Conservation (phyloP, 805 yeast species). For the Suhomyces kilbournensis region DNA sequence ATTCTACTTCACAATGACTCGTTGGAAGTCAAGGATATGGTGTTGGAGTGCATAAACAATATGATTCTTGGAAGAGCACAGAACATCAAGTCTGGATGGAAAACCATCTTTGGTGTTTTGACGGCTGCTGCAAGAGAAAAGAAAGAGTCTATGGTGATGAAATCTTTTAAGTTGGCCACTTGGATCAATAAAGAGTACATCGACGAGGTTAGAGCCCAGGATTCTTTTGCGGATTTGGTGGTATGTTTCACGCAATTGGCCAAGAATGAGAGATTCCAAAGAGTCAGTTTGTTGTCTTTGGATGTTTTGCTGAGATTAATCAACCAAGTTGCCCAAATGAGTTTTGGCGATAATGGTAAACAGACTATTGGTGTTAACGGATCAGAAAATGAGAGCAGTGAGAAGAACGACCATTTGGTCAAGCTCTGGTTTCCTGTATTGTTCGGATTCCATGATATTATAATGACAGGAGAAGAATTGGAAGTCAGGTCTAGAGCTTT, state of each 20-base stretch:
- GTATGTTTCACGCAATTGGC: slow-evolving; percentile 75
- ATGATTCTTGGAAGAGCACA: slow-evolving; percentile 74
- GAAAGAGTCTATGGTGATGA: slow-evolving; percentile 56
- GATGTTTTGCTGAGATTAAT: slow-evolving; percentile 67
- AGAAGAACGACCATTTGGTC: slow-evolving; percentile 36
- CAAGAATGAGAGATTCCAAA: slow-evolving; percentile 80
- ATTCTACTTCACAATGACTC: slow-evolving; percentile 67
- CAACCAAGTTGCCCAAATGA: slow-evolving; percentile 51
- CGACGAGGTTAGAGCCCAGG: slow-evolving; percentile 64
- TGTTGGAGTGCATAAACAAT: slow-evolving; percentile 82
- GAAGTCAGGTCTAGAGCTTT: slow-evolving; percentile 92
- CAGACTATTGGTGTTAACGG: slow-evolving; percentile 8
- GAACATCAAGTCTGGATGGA: slow-evolving; percentile 91
- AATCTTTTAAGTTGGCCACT: slow-evolving; percentile 61
- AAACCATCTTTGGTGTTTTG: slow-evolving; percentile 76
- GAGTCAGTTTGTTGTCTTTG: slow-evolving; percentile 73
- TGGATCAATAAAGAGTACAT: slow-evolving; percentile 61
- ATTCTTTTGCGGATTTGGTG: slow-evolving; percentile 64
- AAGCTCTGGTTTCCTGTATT: slow-evolving; percentile 86
- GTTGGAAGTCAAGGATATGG: slow-evolving; percentile 78
- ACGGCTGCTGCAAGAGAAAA: slow-evolving; percentile 66
- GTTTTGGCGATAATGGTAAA: slow-evolving; percentile 22
- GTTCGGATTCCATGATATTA: slow-evolving; percentile 79
- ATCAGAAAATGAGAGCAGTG: slow-evolving; percentile 15
- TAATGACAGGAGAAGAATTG: slow-evolving; percentile 89